A percentile compares a stretch with the other conserved stretches of the same genome.
These are phyloP conservation scores for Zancudomyces culisetae DNA, from an alignment of 371 early-diverging fungal genomes.

Conservation along the genomic window DNA sequence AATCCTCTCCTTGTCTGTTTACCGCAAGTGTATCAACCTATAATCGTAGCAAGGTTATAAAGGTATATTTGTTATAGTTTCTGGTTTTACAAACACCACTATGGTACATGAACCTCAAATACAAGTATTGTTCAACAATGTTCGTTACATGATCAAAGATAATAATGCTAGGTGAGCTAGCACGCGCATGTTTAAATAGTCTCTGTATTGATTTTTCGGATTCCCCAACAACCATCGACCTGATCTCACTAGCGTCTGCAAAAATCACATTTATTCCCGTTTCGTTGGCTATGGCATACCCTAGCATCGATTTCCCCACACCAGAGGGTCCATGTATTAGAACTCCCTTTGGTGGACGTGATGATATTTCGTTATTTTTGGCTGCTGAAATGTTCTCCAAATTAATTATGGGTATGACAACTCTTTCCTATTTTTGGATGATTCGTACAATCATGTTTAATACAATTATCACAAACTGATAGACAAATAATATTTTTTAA, in stretches of 20 bases:
- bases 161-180: slow-evolving; percentile 63
- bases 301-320: slow-evolving; percentile 92
- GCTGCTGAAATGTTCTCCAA: not conserved
- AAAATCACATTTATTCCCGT: slow-evolving; percentile 52
- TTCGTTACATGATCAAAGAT: slow-evolving; percentile 52
- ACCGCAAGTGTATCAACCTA: slow-evolving; percentile 55
- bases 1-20: slow-evolving; percentile 38
- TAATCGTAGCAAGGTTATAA: not conserved
- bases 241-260: slow-evolving; percentile 52
- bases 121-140: not conserved
- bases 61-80: not conserved
- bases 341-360: slow-evolving; percentile 49
- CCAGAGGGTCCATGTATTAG: slow-evolving; percentile 88
- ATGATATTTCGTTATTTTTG: slow-evolving; percentile 1
- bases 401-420: not conserved
- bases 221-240: slow-evolving; percentile 67
- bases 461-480: too few species aligned
- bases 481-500: too few species aligned
- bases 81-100: not conserved
- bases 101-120: not conserved
- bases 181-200: slow-evolving; percentile 50
- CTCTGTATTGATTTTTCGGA: slow-evolving; percentile 54
- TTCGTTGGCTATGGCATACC: slow-evolving; percentile 84
- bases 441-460: too few species aligned
- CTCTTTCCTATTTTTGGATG: too few species aligned